Conservation (phyloP, 2,329 filamentous ascomycete species). For the Keithomyces neogunnii region DNA sequence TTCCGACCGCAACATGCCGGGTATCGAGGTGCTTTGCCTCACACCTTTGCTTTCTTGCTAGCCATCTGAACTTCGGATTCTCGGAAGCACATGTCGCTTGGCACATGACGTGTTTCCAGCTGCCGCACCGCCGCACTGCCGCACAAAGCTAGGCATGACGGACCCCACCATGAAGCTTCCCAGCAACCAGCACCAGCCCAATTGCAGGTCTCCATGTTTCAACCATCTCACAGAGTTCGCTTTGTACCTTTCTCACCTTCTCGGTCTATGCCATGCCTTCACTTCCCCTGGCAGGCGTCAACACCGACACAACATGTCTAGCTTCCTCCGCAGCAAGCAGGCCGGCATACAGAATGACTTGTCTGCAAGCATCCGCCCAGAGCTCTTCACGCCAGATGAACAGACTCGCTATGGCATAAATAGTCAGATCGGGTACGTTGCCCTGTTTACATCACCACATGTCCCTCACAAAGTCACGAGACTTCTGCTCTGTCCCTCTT, state of each 20-base stretch:
- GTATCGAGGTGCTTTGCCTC: too few relatives aligned
- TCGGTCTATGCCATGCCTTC: not conserved
- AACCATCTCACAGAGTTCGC: not conserved
- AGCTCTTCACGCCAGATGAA: conserved; percentile 76
- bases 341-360: conserved; percentile 87
- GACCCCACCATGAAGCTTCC: conserved; percentile 3
- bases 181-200: not conserved
- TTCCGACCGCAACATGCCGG: too few relatives aligned
- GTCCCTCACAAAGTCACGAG: not conserved
- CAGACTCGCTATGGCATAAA: conserved; percentile 76
- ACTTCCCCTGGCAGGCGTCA: not conserved
- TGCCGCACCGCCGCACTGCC: too few relatives aligned
- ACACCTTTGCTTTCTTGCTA: too few relatives aligned
- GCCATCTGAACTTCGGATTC: not conserved
- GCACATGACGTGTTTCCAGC: conserved; percentile 1
- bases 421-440: conserved; percentile 54
- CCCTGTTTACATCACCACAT: conserved; percentile 5
- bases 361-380: conserved; percentile 69
- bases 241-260: too few relatives aligned
- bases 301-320: conserved; percentile 53
- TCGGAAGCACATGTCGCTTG: not conserved
- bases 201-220: not conserved
- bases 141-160: not conserved
- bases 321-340: conserved; percentile 87
- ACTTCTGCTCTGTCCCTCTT: conserved; percentile 3